phyloP scores from a whole-genome alignment of 164 flowering plant genomes.

The Nelumbo lutea region DNA sequence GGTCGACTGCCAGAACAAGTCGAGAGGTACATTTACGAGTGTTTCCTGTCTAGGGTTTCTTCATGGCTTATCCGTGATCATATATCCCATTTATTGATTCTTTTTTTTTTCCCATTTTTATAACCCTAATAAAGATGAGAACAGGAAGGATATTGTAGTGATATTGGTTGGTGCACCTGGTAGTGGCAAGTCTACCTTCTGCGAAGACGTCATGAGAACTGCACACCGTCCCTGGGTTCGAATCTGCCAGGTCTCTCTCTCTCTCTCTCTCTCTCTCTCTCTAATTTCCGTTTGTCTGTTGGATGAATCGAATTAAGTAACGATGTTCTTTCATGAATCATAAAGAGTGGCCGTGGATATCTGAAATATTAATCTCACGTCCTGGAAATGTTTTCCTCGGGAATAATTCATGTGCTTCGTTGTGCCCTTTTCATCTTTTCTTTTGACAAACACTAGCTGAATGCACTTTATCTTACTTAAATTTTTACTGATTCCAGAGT shows the following conservation, averaged over 20 bases:
- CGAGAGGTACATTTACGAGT: background rate
- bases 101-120: conserved; percentile 1
- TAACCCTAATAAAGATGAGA: conserved; percentile 19
- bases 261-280: conserved; percentile 14
- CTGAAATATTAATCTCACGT: too few relatives aligned
- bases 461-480: too few relatives aligned
- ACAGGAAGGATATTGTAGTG: conserved; percentile 38
- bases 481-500: too few relatives aligned
- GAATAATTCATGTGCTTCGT: too few relatives aligned
- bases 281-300: background rate
- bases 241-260: conserved; percentile 65
- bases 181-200: conserved; percentile 89
- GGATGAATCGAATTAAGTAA: background rate
- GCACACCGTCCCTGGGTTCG: conserved; percentile 72
- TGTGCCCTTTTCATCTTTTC: too few relatives aligned
- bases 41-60: background rate
- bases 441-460: too few relatives aligned
- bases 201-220: conserved; percentile 48
- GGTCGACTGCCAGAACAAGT: background rate
- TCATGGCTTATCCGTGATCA: background rate
- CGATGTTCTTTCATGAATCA: too few relatives aligned
- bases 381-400: too few relatives aligned
- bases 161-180: conserved; percentile 84
- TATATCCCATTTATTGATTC: background rate
- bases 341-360: too few relatives aligned